Evolutionary conservation across 2,329 filamentous ascomycete species (phyloP), one percentile per base, ranked within the genome.

Genomic region (Verticillium tricorpus): DNA sequence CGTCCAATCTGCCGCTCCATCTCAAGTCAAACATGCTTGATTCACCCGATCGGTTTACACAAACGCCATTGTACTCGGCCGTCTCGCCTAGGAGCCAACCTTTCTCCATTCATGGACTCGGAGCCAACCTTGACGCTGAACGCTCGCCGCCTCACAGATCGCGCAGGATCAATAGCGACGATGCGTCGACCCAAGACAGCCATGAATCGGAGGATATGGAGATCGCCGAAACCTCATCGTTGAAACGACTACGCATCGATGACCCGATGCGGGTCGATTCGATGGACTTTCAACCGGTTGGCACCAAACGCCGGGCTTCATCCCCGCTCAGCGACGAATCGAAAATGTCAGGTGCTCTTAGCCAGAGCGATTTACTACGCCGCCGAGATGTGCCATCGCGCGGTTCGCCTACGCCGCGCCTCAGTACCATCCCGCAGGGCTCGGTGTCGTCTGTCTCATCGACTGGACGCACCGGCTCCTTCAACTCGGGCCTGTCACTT

Each of bases 271-370:
- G 62, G 19, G 9, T 50, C 9, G 40, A 50, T 22, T 50, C 40
- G 7, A 72, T 65, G 59, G 76, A 78, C 31, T 76, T 73, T 63
- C 75, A 80, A 52, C 71, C 77, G 2, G 69, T 72, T 9, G 82
- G 83, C 7, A 80, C 80, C 63, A 87, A 87, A 72, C 79, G 84
- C 56, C 77, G 84, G 45, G 84, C 84, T 2, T 83, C 82, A 0
- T 86, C 83, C 31, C 83, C 84, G 1, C 80, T 78, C 0, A 74
- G 76, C 2, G 82, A 82, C 12, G 82, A 85, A 32, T 70, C 76
- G 7, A 68, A 75, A 19, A 66, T 77, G n/a, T 74, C 76, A 61
- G 73, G 69, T 17, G 70, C 78, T 34, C 63, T 74, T 2, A 72
- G 74, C 34, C 76, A 78, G 32, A 75, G 73, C 56, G 82, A 84